phyloP scores from a whole-genome alignment of 495 filamentous ascomycete genomes.

The Annulohypoxylon bovei region DNA sequence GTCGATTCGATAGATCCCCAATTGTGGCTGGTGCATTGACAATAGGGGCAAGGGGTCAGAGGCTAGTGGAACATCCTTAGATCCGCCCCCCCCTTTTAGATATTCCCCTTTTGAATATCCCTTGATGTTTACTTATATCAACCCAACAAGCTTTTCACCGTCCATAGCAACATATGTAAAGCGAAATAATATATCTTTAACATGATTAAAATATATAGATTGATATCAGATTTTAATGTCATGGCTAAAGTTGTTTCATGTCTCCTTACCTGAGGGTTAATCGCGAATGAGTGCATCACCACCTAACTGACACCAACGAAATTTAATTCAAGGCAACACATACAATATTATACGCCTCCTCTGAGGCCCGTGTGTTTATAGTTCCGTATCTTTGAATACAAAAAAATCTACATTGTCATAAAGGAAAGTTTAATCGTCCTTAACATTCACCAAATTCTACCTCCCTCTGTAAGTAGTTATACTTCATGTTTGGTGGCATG shows the following conservation, averaged over 20 bases:
- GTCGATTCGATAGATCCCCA: background rate
- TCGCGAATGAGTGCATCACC: too few relatives aligned
- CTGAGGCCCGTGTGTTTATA: background rate
- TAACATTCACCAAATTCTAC: too few relatives aligned
- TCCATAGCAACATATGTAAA: background rate
- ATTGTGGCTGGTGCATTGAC: background rate
- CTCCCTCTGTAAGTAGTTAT: too few relatives aligned
- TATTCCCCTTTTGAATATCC: too few relatives aligned
- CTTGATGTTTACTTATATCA: too few relatives aligned
- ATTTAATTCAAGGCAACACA: background rate
- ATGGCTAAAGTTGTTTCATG: too few relatives aligned
- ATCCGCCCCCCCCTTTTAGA: background rate
- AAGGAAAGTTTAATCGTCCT: background rate
- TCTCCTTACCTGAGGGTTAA: too few relatives aligned
- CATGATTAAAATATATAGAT: too few relatives aligned
- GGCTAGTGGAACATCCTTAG: background rate
- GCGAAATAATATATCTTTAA: background rate
- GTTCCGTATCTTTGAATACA: background rate
- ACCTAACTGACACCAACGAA: background rate
- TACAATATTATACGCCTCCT: background rate
- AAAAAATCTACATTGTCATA: background rate
- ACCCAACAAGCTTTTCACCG: background rate
- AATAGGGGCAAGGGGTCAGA: background rate
- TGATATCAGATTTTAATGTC: too few relatives aligned
- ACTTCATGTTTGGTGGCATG: background rate